These are phyloP conservation scores for Penicillium sp. DNA, from an alignment of 2,329 filamentous ascomycete species.

Conservation along the genomic window DNA sequence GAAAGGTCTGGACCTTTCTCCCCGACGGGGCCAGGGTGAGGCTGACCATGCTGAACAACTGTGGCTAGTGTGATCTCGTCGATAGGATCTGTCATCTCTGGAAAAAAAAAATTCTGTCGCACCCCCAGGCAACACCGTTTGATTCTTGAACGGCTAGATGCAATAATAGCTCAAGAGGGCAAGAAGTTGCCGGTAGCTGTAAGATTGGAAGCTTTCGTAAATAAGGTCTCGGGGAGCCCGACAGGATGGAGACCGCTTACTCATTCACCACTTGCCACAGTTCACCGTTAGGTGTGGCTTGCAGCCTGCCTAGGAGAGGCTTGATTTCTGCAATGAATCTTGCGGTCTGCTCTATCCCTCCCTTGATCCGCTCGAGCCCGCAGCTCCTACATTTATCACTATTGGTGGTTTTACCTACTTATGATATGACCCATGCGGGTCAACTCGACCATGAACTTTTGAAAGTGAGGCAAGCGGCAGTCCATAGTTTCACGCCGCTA, in stretches of 20 bases:
- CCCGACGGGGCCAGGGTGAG: constrained; percentile 5
- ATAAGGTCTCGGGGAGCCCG: constrained; percentile 17
- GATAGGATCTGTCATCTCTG: background rate
- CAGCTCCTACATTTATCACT: background rate
- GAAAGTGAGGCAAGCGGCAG: background rate
- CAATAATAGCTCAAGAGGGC: background rate
- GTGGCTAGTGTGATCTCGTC: constrained; percentile 11
- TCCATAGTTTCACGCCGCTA: background rate
- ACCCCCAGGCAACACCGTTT: constrained; percentile 15
- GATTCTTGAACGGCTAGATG: background rate
- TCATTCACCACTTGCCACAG: constrained; percentile 18
- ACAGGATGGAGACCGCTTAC: constrained; percentile 7
- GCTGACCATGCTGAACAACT: constrained; percentile 11
- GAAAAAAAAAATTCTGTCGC: background rate
- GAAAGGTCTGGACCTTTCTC: background rate
- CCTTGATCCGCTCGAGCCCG: constrained; percentile 1
- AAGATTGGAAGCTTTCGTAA: background rate
- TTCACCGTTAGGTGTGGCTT: constrained; percentile 23
- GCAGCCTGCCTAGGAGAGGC: constrained; percentile 2
- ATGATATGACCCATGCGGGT: background rate
- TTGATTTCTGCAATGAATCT: constrained; percentile 10
- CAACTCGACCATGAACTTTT: background rate
- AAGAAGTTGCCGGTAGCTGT: background rate
- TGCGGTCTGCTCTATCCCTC: constrained; percentile 13
- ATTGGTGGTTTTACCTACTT: background rate